phyloP scores from a whole-genome alignment of 2,329 filamentous ascomycete species.

The Xylariaceae sp. region DNA sequence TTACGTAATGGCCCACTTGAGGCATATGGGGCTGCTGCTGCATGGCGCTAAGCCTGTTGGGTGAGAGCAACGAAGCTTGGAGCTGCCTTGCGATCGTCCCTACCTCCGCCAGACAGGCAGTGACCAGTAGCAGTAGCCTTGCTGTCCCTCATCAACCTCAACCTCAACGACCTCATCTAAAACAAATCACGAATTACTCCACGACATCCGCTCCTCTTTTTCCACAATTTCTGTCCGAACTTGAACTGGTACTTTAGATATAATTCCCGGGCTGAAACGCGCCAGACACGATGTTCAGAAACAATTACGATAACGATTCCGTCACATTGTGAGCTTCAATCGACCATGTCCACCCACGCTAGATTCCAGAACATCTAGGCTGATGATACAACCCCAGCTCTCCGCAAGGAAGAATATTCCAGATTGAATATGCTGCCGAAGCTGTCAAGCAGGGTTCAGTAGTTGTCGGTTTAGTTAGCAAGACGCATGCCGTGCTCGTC shows the following conservation, averaged over 20 bases:
- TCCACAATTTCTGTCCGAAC: not conserved
- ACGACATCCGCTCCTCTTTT: conserved; percentile 6
- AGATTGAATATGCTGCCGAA: conserved; percentile 98
- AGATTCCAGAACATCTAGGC: conserved; percentile 18
- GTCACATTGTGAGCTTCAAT: conserved; percentile 81
- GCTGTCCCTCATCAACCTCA: conserved; percentile 18
- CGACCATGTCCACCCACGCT: not conserved
- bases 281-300: conserved; percentile 79
- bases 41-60: conserved; percentile 24
- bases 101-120: conserved; percentile 11
- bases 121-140: conserved; percentile 22
- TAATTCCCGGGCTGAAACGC: not conserved
- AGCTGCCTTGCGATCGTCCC: conserved; percentile 29
- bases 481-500: conserved; percentile 93
- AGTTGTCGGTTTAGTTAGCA: conserved; percentile 93
- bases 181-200: conserved; percentile 17
- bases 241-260: not conserved
- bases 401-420: conserved; percentile 97
- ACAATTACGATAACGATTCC: conserved; percentile 99
- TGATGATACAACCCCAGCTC: conserved; percentile 56
- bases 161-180: conserved; percentile 18
- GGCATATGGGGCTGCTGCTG: conserved; percentile 6
- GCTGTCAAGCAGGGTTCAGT: conserved; percentile 99
- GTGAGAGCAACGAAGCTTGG: conserved; percentile 31
- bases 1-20: not conserved